phyloP scores from a whole-genome alignment of 345 rosid genomes.

The Brassica incana region DNA sequence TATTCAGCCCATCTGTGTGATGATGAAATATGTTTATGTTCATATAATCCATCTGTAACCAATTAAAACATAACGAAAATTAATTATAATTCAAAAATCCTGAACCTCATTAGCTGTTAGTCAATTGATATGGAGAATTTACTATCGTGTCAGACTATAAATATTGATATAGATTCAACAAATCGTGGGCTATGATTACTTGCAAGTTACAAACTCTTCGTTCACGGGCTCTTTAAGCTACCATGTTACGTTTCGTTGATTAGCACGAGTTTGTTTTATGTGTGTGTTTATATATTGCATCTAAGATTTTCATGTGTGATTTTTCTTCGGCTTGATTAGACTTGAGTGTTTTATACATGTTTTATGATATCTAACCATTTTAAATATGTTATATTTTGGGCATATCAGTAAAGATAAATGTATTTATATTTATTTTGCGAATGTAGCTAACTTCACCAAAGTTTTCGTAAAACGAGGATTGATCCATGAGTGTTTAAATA shows the following conservation, averaged over 20 bases:
- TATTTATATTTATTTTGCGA: not conserved
- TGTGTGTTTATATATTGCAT: not conserved
- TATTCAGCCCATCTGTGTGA: not conserved
- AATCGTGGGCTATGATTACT: not conserved
- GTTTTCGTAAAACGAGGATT: no score
- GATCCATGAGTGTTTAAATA: not conserved
- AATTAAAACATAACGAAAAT: not conserved
- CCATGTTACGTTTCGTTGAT: not conserved
- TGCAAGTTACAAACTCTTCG: not conserved
- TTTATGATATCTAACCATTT: not conserved
- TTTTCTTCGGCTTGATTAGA: not conserved
- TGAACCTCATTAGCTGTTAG: not conserved
- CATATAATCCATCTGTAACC: not conserved
- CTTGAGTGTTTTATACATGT: not conserved
- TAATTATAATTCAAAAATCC: not conserved
- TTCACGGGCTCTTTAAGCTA: constrained; percentile 11
- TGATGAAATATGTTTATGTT: not conserved
- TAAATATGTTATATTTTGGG: not conserved
- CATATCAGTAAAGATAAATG: not conserved
- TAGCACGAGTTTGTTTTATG: not conserved
- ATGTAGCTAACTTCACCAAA: not conserved
- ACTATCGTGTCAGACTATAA: not conserved
- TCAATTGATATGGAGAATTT: not conserved
- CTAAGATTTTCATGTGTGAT: not conserved
- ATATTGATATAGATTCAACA: not conserved